Evolutionary conservation across 139 green algal genomes (phyloP).

Genomic region (Picochlorum sp.): DNA sequence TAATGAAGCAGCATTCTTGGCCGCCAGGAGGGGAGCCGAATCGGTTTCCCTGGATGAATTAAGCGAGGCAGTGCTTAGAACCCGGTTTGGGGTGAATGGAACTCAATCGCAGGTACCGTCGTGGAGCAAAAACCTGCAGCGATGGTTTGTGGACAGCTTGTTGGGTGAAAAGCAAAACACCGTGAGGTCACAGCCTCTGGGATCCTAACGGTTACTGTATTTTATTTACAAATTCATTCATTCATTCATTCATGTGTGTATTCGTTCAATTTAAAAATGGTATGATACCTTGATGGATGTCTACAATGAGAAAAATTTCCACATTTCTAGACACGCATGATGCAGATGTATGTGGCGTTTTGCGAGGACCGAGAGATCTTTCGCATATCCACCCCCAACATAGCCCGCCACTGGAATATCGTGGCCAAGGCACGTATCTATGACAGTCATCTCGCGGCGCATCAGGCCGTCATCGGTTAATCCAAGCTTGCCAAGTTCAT

Average conservation of each 20-base stretch:
- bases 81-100: slow-evolving; percentile 10
- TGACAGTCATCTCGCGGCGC: slow-evolving; percentile 66
- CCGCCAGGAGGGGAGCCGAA: background rate
- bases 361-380: slow-evolving; percentile 54
- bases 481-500: slow-evolving; percentile 62
- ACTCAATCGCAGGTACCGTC: background rate
- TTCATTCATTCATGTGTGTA: slow-evolving; percentile 1
- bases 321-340: slow-evolving; percentile 48
- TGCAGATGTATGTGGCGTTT: slow-evolving; percentile 59
- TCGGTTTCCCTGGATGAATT: slow-evolving; percentile 4
- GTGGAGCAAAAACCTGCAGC: background rate
- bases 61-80: background rate
- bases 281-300: background rate
- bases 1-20: slow-evolving; percentile 47
- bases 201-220: background rate
- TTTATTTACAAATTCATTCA: slow-evolving; percentile 3
- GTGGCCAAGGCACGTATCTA: slow-evolving; percentile 19
- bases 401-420: slow-evolving; percentile 53
- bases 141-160: slow-evolving; percentile 2
- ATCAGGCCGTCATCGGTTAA: slow-evolving; percentile 56
- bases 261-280: background rate
- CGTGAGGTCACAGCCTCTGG: slow-evolving; percentile 7
- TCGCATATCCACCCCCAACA: slow-evolving; percentile 66
- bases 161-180: background rate
- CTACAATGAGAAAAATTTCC: slow-evolving; percentile 28